Conservation (phyloP, 2,329 filamentous ascomycete species). For the Colletotrichum tanaceti region DNA sequence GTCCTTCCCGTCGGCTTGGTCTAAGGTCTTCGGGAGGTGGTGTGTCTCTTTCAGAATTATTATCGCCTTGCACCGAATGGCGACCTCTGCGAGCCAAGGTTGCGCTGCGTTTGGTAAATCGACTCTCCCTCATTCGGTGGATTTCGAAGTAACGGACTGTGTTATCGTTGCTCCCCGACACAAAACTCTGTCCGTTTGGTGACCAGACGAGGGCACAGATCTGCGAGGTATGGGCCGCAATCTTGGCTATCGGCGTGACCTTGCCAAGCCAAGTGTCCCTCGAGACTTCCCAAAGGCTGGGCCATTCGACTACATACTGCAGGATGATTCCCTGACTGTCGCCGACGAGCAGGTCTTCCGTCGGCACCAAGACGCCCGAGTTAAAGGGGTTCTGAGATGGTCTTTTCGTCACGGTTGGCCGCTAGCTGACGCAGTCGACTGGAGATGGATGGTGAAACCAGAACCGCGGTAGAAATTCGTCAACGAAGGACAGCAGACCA, state of each 20-base stretch:
- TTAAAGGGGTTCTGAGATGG: constrained; percentile 63
- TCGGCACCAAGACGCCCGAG: constrained; percentile 65
- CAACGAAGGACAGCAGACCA: constrained; percentile 80
- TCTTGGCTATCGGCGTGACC: constrained; percentile 80
- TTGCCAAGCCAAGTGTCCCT: constrained; percentile 79
- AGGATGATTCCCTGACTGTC: constrained; percentile 86
- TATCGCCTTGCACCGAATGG: not conserved
- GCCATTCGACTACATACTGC: constrained; percentile 93
- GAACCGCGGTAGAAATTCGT: constrained; percentile 76
- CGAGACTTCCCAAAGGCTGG: constrained; percentile 69
- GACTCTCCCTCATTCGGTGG: constrained; percentile 60
- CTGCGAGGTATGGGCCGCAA: constrained; percentile 85
- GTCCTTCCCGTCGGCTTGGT: not conserved
- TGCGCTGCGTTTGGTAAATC: constrained; percentile 28
- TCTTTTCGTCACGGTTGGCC: constrained; percentile 69
- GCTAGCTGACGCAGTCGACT: constrained; percentile 85
- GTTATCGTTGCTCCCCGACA: constrained; percentile 94
- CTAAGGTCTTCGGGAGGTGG: not conserved
- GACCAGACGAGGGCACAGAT: constrained; percentile 96
- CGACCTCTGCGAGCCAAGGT: constrained; percentile 2
- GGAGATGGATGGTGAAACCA: constrained; percentile 77
- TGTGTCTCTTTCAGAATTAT: not conserved
- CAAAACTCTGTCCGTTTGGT: constrained; percentile 78
- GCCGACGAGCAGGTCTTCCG: constrained; percentile 87
- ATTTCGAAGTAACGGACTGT: constrained; percentile 83